Evolutionary conservation across 805 yeast species (phyloP).

Genomic region (Barnettozyma sucrosica): DNA sequence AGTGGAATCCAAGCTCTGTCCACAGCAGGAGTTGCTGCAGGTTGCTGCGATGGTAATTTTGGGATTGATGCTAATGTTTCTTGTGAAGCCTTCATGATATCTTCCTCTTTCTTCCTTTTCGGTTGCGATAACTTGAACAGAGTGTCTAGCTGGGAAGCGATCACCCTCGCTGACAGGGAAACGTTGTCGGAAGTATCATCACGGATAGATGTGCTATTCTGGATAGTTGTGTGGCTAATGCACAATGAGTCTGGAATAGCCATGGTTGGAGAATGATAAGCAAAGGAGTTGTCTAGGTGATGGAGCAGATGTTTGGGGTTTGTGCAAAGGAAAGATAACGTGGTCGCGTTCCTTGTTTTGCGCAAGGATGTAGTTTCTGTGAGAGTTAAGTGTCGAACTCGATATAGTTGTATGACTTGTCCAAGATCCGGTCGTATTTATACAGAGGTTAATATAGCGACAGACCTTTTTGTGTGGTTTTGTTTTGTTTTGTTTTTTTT

Average conservation of each 20-base stretch:
- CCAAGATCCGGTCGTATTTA: no score
- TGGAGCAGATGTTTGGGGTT: not conserved
- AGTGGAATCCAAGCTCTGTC: slow-evolving; percentile 23
- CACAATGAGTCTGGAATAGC: slow-evolving; percentile 6
- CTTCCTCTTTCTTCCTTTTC: not conserved
- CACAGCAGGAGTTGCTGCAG: slow-evolving; percentile 8
- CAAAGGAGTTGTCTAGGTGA: not conserved
- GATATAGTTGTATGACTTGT: no score
- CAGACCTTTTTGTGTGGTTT: not conserved
- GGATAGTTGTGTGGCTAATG: slow-evolving; percentile 1
- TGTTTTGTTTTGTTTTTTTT: not conserved
- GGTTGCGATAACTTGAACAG: not conserved
- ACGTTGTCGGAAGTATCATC: not conserved
- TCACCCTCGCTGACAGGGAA: not conserved
- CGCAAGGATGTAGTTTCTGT: not conserved
- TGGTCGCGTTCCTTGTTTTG: not conserved
- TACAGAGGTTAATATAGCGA: not conserved
- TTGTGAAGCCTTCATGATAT: not conserved
- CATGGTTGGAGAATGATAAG: not conserved
- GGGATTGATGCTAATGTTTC: not conserved
- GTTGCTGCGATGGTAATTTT: not conserved
- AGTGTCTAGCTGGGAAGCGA: not conserved
- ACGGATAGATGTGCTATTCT: not conserved
- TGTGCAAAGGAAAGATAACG: not conserved
- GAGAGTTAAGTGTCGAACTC: not conserved